Conservation (phyloP, 2,329 filamentous ascomycete genomes). For the Penicillium sp. region DNA sequence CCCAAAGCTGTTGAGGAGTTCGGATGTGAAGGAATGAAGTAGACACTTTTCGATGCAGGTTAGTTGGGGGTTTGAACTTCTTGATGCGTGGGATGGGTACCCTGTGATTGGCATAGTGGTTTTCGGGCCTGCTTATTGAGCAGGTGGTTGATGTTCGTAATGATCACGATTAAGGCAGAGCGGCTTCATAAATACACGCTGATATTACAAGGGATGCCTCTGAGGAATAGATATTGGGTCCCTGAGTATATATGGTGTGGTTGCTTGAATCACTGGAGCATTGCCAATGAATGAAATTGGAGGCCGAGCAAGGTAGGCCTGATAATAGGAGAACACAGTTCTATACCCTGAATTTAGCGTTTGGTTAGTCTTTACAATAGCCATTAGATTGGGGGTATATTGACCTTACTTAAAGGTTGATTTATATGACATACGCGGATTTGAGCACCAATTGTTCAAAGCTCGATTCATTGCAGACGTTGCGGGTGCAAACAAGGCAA, state of each 20-base stretch:
- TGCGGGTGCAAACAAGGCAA: background rate
- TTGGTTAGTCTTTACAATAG: background rate
- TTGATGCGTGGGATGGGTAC: conserved; percentile 21
- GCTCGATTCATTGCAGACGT: background rate
- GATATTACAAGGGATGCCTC: background rate
- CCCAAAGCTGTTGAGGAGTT: conserved; percentile 38
- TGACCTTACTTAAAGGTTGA: background rate
- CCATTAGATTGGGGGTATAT: background rate
- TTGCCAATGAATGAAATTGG: background rate
- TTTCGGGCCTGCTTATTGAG: background rate
- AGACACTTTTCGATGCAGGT: conserved; percentile 38
- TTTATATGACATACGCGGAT: background rate
- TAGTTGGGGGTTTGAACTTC: background rate
- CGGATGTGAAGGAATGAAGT: conserved; percentile 44
- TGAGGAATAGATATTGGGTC: background rate
- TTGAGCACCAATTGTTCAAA: background rate
- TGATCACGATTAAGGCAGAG: background rate
- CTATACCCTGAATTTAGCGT: background rate
- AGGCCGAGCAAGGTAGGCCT: background rate
- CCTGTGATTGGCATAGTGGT: conserved; percentile 37
- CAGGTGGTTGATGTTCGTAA: background rate
- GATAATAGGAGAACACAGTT: background rate
- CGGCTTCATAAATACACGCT: background rate
- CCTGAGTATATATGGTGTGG: background rate
- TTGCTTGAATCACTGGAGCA: background rate